These are phyloP conservation scores for apple (Malus domestica) DNA, from an alignment of 306 rosid species.

Conservation along the genomic window ASM211411v1 NC_041805.1:3259501-3260000, in stretches of 20 bases:
- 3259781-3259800: constrained; percentile 21
- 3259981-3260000: no score
- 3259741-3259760: constrained; percentile 90
- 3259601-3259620: no score
- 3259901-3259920: constrained; percentile 28
- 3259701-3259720: constrained; percentile 57
- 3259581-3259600: no score
- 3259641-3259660: not conserved
- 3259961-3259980: not conserved
- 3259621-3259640: not conserved
- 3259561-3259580: not conserved
- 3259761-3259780: constrained; percentile 83
- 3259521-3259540: not conserved
- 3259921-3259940: constrained; percentile 5
- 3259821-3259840: constrained; percentile 10
- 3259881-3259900: constrained; percentile 18
- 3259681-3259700: not conserved
- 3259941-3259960: not conserved
- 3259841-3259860: not conserved
- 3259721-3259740: constrained; percentile 85
- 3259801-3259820: constrained; percentile 5
- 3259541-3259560: not conserved
- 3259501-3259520: no score
- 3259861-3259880: constrained; percentile 16
- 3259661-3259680: not conserved